phyloP scores from a whole-genome alignment of 495 filamentous ascomycete species.

The Parathielavia appendiculata region DNA sequence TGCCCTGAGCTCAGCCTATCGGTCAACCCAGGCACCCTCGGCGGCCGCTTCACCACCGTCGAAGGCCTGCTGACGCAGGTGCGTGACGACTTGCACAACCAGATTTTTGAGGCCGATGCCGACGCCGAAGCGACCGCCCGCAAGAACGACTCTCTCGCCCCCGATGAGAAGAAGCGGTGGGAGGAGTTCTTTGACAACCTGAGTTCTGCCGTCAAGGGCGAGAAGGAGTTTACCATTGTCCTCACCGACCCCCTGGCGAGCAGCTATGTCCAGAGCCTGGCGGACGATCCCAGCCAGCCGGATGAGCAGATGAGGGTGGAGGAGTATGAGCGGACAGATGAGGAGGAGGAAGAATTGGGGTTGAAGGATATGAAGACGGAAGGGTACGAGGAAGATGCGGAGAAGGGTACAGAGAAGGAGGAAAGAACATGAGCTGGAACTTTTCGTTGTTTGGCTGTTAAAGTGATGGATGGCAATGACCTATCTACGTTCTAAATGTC shows the following conservation, averaged over 20 bases:
- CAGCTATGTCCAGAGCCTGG: slow-evolving; percentile 88
- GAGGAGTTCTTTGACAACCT: slow-evolving; percentile 71
- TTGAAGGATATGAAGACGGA: slow-evolving; percentile 89
- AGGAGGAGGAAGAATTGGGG: slow-evolving; percentile 90
- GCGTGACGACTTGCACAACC: slow-evolving; percentile 74
- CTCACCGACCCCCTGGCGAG: slow-evolving; percentile 83
- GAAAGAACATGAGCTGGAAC: not conserved
- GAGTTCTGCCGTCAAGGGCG: slow-evolving; percentile 70
- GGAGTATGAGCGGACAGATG: slow-evolving; percentile 79
- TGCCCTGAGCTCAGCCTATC: slow-evolving; percentile 80
- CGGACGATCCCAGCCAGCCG: slow-evolving; percentile 57
- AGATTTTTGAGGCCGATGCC: slow-evolving; percentile 73
- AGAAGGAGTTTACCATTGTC: slow-evolving; percentile 77
- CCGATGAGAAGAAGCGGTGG: slow-evolving; percentile 65
- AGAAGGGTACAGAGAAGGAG: not conserved
- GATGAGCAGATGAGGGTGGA: slow-evolving; percentile 77
- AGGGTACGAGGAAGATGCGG: slow-evolving; percentile 61
- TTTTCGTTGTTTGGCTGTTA: not conserved
- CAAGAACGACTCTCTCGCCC: slow-evolving; percentile 59
- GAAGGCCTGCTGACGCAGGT: slow-evolving; percentile 94
- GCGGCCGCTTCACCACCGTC: slow-evolving; percentile 94
- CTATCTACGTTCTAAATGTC: not conserved
- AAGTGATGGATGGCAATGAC: not conserved
- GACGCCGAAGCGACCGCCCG: slow-evolving; percentile 39
- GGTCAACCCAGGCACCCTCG: slow-evolving; percentile 85